Evolutionary conservation across 1,284 basidiomycete species (phyloP).

Genomic region (Papiliotrema nemorosa): DNA sequence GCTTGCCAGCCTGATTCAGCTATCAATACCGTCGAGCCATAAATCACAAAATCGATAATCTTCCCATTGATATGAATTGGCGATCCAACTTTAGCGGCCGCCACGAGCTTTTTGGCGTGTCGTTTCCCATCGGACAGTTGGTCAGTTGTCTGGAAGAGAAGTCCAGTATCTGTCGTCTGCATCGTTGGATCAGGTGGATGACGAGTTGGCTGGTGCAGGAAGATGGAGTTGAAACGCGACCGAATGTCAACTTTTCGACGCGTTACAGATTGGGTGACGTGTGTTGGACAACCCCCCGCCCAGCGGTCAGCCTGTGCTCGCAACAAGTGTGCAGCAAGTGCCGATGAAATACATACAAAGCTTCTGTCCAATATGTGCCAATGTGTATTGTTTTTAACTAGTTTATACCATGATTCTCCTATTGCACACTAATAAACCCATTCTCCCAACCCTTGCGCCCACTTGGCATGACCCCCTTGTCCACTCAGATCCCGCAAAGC

Average conservation of each 20-base stretch:
- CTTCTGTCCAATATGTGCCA: no score
- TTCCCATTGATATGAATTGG: slow-evolving; percentile 70
- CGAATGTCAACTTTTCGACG: no score
- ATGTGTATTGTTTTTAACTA: no score
- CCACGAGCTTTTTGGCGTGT: slow-evolving; percentile 64
- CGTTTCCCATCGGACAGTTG: slow-evolving; percentile 65
- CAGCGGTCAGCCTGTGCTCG: no score
- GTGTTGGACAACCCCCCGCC: no score
- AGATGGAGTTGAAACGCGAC: no score
- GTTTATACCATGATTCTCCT: no score
- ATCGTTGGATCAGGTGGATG: no score
- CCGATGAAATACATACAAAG: no score
- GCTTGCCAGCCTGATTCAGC: slow-evolving; percentile 77
- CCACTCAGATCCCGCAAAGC: slow-evolving; percentile 21
- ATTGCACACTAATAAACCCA: slow-evolving; percentile 20
- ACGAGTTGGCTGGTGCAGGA: no score
- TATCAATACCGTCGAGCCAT: slow-evolving; percentile 68
- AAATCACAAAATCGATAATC: slow-evolving; percentile 65
- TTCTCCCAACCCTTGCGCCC: slow-evolving; percentile 26
- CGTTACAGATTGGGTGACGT: no score
- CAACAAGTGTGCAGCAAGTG: no score
- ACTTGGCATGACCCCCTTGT: slow-evolving; percentile 18
- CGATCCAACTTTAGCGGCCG: slow-evolving; percentile 62
- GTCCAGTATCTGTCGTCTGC: slow-evolving; percentile 51
- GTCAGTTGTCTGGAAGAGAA: slow-evolving; percentile 67